Conservation (phyloP, 2,329 filamentous ascomycete species). For the Bipolaris oryzae region DNA sequence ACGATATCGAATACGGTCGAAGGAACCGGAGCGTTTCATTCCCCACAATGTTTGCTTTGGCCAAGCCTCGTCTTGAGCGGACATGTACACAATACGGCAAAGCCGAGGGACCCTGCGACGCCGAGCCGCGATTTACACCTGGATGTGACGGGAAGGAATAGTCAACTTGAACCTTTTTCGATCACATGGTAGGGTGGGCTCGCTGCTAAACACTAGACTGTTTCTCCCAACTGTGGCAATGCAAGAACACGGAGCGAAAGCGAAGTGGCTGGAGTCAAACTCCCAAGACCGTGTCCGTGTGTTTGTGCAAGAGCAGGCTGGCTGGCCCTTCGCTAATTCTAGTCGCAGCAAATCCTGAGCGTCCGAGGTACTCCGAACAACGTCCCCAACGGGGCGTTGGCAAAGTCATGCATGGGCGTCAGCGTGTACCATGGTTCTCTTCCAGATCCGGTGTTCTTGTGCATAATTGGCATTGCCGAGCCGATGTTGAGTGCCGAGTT, state of each 20-base stretch:
- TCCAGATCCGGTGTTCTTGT: not conserved
- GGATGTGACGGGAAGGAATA: not conserved
- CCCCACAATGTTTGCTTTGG: not conserved
- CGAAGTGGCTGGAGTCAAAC: not conserved
- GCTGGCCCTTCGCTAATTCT: not conserved
- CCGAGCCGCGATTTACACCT: constrained; percentile 3
- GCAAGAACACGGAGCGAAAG: not conserved
- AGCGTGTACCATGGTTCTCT: constrained; percentile 6
- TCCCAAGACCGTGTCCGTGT: not conserved
- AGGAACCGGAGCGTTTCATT: not conserved
- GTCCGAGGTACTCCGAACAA: not conserved
- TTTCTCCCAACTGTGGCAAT: constrained; percentile 1
- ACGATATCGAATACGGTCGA: not conserved
- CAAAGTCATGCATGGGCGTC: constrained; percentile 11
- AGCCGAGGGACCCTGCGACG: not conserved
- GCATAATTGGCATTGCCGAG: not conserved
- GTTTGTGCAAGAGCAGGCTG: not conserved
- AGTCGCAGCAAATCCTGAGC: not conserved
- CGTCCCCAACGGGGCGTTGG: constrained; percentile 1
- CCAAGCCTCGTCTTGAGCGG: not conserved
- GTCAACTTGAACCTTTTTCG: not conserved
- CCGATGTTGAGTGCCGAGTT: not conserved
- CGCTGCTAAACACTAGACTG: not conserved
- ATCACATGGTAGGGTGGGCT: not conserved
- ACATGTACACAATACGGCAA: constrained; percentile 4